Evolutionary conservation across 306 rosid species (phyloP), one percentile per base, ranked within the genome.

Genomic region (Inga oerstediana): DNA sequence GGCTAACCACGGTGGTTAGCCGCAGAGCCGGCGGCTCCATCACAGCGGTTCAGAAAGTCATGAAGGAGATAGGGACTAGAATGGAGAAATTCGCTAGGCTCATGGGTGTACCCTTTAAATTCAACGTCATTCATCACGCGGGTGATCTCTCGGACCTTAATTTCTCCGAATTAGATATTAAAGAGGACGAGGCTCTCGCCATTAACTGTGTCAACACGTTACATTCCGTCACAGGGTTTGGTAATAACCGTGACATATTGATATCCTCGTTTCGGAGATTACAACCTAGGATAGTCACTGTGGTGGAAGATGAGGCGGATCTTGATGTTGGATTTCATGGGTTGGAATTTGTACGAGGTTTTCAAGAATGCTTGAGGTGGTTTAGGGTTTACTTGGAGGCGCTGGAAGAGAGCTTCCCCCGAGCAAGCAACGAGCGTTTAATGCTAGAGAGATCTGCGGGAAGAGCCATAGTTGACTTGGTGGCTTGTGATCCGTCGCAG

Each of bases 301-400:
- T 96, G 44, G 98, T 94, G 0, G 98, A 96, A 73, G 99, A 96
- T 44, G 98, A 94, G 27, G 98, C 99, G 10, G 98, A 93, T 68
- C 89, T 96, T n/a, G 89, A 91, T 74, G 81, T 90, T 8, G 94
- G 97, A 0, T 79, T 72, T 37, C 97, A 96, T 1, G 99, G 99
- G 74, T 22, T 78, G 46, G 96, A 92, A 51, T 93, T 96, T 12
- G 91, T 93, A 15, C 89, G 67, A 5, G 97, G 98, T 7, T 89
- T 96, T 51, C 85, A 90, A 44, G 99, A 96, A 52, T 96, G 98
- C 56, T 86, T 96, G 83, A 79, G 97, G 51, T 96, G 99, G 99
- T 96, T 93, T 92, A 89, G 97, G 96, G 94, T 96, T 89, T 96
- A 96, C 73, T 96, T 96, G n/a, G 99, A 96, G 59, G 89, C 94